phyloP scores from a whole-genome alignment of 1,139 yeast genomes.

The Candida sp. region DNA sequence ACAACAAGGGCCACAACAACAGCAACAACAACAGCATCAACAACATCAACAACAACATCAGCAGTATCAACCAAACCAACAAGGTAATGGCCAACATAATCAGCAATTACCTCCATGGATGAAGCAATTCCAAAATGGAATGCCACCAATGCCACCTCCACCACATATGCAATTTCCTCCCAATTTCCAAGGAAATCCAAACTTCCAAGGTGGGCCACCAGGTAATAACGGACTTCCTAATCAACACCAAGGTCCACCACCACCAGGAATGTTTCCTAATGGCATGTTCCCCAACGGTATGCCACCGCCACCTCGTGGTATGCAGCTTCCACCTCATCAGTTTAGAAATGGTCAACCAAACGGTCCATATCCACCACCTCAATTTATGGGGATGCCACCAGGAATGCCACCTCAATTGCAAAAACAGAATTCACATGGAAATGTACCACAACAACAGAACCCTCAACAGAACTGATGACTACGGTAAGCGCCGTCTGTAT shows the following conservation, averaged over 20 bases:
- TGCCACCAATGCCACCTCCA: conserved; percentile 14
- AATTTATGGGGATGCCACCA: conserved; percentile 22
- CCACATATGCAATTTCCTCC: conserved; percentile 9
- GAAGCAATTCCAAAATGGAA: conserved; percentile 16
- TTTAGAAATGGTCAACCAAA: conserved; percentile 15
- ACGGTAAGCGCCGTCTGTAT: neutral
- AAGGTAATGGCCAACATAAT: conserved; percentile 6
- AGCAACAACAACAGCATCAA: conserved; percentile 13
- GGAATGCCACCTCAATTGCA: conserved; percentile 20
- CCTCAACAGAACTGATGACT: conserved; percentile 6
- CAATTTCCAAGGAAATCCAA: conserved; percentile 7
- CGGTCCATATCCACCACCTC: conserved; percentile 17
- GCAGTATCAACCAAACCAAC: conserved; percentile 11
- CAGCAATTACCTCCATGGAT: conserved; percentile 23
- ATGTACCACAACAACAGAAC: conserved; percentile 11
- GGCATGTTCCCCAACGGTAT: conserved; percentile 14
- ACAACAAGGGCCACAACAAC: conserved; percentile 13
- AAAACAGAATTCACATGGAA: conserved; percentile 11
- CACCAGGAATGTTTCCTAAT: conserved; percentile 33
- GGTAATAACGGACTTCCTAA: conserved; percentile 12
- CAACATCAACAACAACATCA: conserved; percentile 10
- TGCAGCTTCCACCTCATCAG: conserved; percentile 19
- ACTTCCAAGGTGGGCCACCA: conserved; percentile 9
- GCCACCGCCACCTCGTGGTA: conserved; percentile 22
- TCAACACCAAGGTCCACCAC: conserved; percentile 14